These are phyloP conservation scores for Pneumocystis oryctolagi DNA, from an alignment of 1,139 yeast genomes.

Conservation along the genomic window DNA sequence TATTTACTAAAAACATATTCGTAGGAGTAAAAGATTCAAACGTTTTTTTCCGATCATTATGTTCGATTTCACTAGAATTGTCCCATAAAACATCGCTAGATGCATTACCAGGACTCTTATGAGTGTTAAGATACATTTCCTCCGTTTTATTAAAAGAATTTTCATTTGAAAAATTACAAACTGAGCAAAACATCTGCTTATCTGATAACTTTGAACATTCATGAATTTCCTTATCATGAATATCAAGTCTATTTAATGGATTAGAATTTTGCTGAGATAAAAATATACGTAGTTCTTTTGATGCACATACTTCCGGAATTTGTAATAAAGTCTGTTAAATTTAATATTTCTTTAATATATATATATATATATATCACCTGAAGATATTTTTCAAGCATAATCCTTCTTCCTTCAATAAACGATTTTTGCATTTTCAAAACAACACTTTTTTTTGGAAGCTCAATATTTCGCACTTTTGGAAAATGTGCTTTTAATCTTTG, in stretches of 20 bases:
- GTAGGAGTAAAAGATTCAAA: background rate
- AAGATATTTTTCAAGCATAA: slow-evolving; percentile 48
- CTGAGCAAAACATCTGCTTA: background rate
- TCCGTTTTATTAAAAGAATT: background rate
- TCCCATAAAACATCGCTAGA: background rate
- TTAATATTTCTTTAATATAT: background rate
- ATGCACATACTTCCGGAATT: slow-evolving; percentile 58
- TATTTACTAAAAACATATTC: background rate
- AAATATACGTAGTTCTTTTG: slow-evolving; percentile 57
- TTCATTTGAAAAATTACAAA: background rate
- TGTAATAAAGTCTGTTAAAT: slow-evolving; percentile 27
- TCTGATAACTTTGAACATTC: background rate
- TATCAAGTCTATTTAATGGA: background rate
- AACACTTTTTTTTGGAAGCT: slow-evolving; percentile 51
- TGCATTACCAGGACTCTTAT: background rate
- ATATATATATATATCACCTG: slow-evolving; percentile 21
- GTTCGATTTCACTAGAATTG: background rate
- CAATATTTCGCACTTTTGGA: slow-evolving; percentile 35
- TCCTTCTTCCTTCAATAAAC: slow-evolving; percentile 50
- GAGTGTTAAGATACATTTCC: background rate
- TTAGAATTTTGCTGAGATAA: slow-evolving; percentile 51
- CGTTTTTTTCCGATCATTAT: background rate
- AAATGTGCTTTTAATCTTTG: slow-evolving; percentile 45
- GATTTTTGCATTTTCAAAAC: slow-evolving; percentile 52
- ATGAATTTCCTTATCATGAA: background rate